These are phyloP conservation scores for Aschersonia sp. DNA, from an alignment of 2,329 filamentous ascomycete genomes.

Conservation along the genomic window DNA sequence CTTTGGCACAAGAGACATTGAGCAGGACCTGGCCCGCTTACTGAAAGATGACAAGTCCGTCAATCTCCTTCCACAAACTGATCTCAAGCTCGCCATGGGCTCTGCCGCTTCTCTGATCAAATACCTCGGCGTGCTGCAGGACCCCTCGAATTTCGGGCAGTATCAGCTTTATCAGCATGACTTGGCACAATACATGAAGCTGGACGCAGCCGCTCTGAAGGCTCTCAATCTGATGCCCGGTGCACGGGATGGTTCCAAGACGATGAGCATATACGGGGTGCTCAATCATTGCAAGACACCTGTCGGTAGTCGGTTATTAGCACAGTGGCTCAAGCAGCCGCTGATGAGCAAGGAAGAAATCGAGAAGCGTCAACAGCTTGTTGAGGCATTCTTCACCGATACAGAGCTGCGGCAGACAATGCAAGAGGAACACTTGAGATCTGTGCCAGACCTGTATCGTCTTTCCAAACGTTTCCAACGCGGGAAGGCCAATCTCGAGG, in stretches of 20 bases:
- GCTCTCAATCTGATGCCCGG: constrained; percentile 96
- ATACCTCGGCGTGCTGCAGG: constrained; percentile 80
- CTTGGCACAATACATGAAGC: constrained; percentile 92
- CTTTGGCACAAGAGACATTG: constrained; percentile 82
- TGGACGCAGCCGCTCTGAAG: constrained; percentile 86
- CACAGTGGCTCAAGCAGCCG: constrained; percentile 96
- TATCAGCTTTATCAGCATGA: constrained; percentile 97
- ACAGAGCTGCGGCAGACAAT: constrained; percentile 89
- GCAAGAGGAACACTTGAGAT: constrained; percentile 88
- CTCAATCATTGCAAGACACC: constrained; percentile 97
- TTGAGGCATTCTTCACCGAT: constrained; percentile 87
- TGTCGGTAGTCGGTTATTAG: constrained; percentile 73
- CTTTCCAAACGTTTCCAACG: constrained; percentile 91
- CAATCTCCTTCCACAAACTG: constrained; percentile 70
- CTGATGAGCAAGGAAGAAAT: constrained; percentile 86
- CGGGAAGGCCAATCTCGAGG: constrained; percentile 79
- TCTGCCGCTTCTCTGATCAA: constrained; percentile 88
- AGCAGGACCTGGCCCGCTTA: constrained; percentile 79
- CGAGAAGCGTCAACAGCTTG: constrained; percentile 79
- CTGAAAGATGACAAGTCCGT: constrained; percentile 74
- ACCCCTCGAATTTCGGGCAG: constrained; percentile 89
- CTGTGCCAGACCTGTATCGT: constrained; percentile 86
- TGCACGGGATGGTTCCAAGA: constrained; percentile 86
- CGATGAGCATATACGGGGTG: constrained; percentile 88
- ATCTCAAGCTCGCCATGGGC: constrained; percentile 91